These are phyloP conservation scores for Penicillium corylophilum DNA, from an alignment of 2,329 filamentous ascomycete species.

Conservation along the genomic window DNA sequence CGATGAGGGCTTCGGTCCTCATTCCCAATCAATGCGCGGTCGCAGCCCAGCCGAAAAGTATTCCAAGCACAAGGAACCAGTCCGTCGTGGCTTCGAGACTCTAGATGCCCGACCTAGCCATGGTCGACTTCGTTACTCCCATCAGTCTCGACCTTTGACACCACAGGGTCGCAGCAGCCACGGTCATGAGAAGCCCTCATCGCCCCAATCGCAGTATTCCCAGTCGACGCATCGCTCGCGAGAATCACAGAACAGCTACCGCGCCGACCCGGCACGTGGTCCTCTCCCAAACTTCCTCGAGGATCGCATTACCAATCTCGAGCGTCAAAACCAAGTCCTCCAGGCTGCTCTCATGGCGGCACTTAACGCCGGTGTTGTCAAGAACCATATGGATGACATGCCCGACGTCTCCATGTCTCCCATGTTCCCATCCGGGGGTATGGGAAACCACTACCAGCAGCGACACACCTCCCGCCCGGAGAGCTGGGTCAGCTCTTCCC, in stretches of 20 bases:
- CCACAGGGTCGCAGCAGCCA: slow-evolving; percentile 24
- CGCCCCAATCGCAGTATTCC: slow-evolving; percentile 26
- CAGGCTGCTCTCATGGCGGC: slow-evolving; percentile 44
- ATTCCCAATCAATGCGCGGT: slow-evolving; percentile 6
- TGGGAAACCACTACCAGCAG: slow-evolving; percentile 17
- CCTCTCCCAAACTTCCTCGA: slow-evolving; percentile 32
- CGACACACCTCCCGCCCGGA: slow-evolving; percentile 22
- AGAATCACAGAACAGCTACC: slow-evolving; percentile 19
- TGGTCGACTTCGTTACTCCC: slow-evolving; percentile 10
- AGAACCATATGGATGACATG: slow-evolving; percentile 29
- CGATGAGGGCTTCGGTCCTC: slow-evolving; percentile 34
- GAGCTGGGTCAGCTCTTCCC: slow-evolving; percentile 32
- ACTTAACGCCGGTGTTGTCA: slow-evolving; percentile 35
- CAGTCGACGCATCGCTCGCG: slow-evolving; percentile 21
- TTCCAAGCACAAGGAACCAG: slow-evolving; percentile 7
- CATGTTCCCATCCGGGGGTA: slow-evolving; percentile 17
- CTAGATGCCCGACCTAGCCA: slow-evolving; percentile 10
- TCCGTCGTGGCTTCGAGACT: slow-evolving; percentile 12
- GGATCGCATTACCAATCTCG: slow-evolving; percentile 39
- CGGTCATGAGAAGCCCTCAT: slow-evolving; percentile 20
- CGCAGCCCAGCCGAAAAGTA: slow-evolving; percentile 14
- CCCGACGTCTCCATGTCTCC: slow-evolving; percentile 23
- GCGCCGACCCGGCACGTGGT: slow-evolving; percentile 7
- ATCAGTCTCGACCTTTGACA: slow-evolving; percentile 19
- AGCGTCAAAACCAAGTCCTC: slow-evolving; percentile 45